Conservation (phyloP, 225 moss, liverwort and hornwort species). For the Thuidium tamariscinum region DNA sequence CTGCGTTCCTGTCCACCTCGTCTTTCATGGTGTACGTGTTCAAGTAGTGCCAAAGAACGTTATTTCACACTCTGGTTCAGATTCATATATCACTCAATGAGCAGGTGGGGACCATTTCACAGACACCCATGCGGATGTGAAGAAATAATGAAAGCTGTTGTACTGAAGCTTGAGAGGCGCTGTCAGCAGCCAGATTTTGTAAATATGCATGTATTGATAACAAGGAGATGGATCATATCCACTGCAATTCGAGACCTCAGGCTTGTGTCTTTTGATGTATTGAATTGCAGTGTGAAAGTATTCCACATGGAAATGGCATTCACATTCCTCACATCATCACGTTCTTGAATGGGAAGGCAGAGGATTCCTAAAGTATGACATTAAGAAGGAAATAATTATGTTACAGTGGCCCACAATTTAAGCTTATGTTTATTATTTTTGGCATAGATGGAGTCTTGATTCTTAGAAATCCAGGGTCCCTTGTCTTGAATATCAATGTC, state of each 20-base stretch:
- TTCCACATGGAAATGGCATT: not conserved
- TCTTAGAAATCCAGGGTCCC: not conserved
- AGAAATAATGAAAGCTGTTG: conserved; percentile 1
- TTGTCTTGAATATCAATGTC: not conserved
- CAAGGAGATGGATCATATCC: not conserved
- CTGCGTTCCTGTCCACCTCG: not conserved
- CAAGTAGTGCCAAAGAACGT: not conserved
- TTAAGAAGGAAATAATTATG: not conserved
- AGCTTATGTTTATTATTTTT: not conserved
- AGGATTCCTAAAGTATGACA: not conserved
- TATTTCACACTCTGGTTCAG: not conserved
- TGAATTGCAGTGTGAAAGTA: not conserved
- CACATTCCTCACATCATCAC: not conserved
- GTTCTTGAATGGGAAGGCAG: not conserved
- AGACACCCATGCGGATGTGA: not conserved
- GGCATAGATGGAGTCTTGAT: not conserved
- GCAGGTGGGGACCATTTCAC: not conserved
- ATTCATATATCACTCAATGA: not conserved
- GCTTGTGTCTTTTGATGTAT: not conserved
- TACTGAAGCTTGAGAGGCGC: not conserved
- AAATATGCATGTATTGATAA: conserved; percentile 1
- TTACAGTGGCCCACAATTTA: not conserved
- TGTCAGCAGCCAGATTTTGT: not conserved
- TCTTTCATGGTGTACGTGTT: not conserved
- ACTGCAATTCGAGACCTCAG: not conserved